Conservation (phyloP, 2,329 filamentous ascomycete genomes). For the Cadophora sp. region DNA sequence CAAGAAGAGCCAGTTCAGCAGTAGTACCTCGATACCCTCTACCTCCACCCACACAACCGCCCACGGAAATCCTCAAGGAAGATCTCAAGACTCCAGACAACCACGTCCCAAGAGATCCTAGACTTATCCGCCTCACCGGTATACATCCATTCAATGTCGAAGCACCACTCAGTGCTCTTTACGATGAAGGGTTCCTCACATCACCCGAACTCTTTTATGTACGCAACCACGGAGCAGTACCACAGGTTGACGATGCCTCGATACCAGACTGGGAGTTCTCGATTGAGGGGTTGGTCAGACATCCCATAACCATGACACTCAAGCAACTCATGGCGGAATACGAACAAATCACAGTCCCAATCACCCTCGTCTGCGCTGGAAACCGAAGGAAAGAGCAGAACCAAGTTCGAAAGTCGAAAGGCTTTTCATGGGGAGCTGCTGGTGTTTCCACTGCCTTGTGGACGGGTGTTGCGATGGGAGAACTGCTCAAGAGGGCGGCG, state of each 20-base stretch:
- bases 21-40: conserved; percentile 55
- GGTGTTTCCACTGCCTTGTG: conserved; percentile 87
- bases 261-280: conserved; percentile 82
- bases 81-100: conserved; percentile 84
- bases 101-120: conserved; percentile 80
- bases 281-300: conserved; percentile 83
- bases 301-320: conserved; percentile 75
- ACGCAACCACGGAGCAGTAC: conserved; percentile 86
- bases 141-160: conserved; percentile 93
- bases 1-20: conserved; percentile 33
- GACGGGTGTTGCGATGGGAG: conserved; percentile 79
- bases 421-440: conserved; percentile 92
- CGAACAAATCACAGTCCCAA: conserved; percentile 82
- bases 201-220: conserved; percentile 91
- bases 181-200: conserved; percentile 82
- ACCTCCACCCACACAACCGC: conserved; percentile 66
- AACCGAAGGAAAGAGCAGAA: conserved; percentile 95
- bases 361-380: conserved; percentile 90
- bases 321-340: conserved; percentile 75
- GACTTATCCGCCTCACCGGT: conserved; percentile 86
- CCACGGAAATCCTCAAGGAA: conserved; percentile 70
- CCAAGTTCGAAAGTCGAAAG: conserved; percentile 86
- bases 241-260: conserved; percentile 73
- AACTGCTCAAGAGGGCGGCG: conserved; percentile 72
- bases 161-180: conserved; percentile 79